Conservation (phyloP, 2,329 filamentous ascomycete genomes). For the Daldinia sp. region DNA sequence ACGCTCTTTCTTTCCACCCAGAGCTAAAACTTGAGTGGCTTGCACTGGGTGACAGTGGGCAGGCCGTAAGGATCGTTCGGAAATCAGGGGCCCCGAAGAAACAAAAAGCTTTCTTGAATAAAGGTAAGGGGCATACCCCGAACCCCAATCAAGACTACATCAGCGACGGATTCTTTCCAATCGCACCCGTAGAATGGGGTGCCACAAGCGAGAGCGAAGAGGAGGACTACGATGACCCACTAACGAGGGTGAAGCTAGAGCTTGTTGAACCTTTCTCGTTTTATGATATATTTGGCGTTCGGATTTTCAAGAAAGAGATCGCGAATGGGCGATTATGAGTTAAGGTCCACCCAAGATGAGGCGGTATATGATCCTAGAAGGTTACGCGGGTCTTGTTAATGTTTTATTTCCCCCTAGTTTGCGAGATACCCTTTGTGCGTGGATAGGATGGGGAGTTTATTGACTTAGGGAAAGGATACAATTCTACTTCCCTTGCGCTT, state of each 20-base stretch:
- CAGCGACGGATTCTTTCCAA: constrained; percentile 38
- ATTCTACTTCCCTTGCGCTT: background rate
- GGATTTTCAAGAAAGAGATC: constrained; percentile 68
- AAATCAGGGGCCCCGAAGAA: constrained; percentile 46
- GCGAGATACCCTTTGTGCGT: constrained; percentile 21
- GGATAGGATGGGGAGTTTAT: background rate
- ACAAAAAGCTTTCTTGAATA: constrained; percentile 46
- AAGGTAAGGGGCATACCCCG: constrained; percentile 45
- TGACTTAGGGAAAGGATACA: background rate
- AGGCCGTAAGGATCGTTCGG: constrained; percentile 59
- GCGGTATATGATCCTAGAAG: background rate
- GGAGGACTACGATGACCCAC: constrained; percentile 41
- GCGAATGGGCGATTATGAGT: constrained; percentile 53
- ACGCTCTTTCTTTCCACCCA: constrained; percentile 64
- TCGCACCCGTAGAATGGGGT: constrained; percentile 44
- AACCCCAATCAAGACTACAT: constrained; percentile 2
- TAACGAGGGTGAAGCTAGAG: constrained; percentile 47
- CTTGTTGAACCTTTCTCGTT: constrained; percentile 52
- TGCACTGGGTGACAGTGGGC: constrained; percentile 60
- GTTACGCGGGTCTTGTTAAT: background rate
- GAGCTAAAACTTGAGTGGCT: constrained; percentile 66
- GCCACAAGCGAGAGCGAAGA: constrained; percentile 49
- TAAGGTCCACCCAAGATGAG: background rate
- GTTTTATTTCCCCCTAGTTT: constrained; percentile 3
- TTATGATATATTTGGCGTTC: constrained; percentile 57